phyloP scores from a whole-genome alignment of 2,329 filamentous ascomycete species.

The Ciborinia camelliae region DNA sequence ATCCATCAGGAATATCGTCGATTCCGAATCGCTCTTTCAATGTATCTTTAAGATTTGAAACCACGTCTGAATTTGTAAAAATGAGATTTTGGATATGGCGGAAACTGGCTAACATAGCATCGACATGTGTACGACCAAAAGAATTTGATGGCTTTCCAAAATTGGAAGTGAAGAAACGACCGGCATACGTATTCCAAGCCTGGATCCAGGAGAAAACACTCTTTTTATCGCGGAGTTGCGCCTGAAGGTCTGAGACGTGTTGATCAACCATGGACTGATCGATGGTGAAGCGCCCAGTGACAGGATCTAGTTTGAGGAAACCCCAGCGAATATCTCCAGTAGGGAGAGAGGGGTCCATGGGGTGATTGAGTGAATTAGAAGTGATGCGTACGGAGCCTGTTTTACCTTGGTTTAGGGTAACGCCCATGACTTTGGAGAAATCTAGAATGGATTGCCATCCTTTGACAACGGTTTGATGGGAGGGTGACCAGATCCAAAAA shows the following conservation, averaged over 20 bases:
- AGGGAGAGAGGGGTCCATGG: conserved; percentile 42
- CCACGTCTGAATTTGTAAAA: conserved; percentile 46
- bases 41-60: conserved; percentile 46
- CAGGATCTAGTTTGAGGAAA: conserved; percentile 51
- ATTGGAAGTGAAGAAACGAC: conserved; percentile 55
- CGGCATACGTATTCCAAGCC: conserved; percentile 57
- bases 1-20: conserved; percentile 41
- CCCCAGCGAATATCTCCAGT: conserved; percentile 55
- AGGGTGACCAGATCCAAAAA: conserved; percentile 61
- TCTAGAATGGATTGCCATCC: conserved; percentile 57
- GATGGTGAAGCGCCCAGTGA: conserved; percentile 50
- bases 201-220: conserved; percentile 57
- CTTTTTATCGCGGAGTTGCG: conserved; percentile 50
- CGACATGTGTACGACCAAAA: conserved; percentile 53
- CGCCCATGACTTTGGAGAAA: conserved; percentile 54
- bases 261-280: conserved; percentile 52
- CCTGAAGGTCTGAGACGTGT: conserved; percentile 54
- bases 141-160: conserved; percentile 54
- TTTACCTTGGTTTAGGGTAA: conserved; percentile 56
- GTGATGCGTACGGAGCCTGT: conserved; percentile 49
- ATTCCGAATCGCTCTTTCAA: conserved; percentile 49
- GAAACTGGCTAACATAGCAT: conserved; percentile 52
- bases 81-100: conserved; percentile 50
- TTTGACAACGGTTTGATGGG: conserved; percentile 49
- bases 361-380: not conserved